phyloP scores from a whole-genome alignment of 2,329 filamentous ascomycete species.

The Colletotrichum lentis region DNA sequence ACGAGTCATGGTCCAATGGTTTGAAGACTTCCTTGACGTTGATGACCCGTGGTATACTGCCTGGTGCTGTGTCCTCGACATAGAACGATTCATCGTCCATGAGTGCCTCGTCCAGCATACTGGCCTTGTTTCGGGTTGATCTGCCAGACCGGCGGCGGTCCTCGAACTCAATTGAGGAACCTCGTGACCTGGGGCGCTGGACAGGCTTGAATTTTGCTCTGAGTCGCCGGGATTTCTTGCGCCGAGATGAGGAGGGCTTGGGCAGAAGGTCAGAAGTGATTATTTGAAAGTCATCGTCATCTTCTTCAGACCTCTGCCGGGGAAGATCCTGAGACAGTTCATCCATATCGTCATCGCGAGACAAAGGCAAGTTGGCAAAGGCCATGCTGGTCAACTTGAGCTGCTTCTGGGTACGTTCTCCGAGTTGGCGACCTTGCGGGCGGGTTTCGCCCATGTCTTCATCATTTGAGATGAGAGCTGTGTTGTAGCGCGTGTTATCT shows the following conservation, averaged over 20 bases:
- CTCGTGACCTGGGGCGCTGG: conserved; percentile 42
- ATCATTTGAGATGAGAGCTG: neutral
- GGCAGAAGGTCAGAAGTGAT: conserved; percentile 50
- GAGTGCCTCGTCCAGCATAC: conserved; percentile 61
- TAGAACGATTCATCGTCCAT: conserved; percentile 68
- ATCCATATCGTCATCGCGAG: conserved; percentile 40
- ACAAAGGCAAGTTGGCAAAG: conserved; percentile 39
- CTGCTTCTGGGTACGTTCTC: conserved; percentile 42
- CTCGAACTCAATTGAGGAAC: conserved; percentile 64
- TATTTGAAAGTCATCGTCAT: conserved; percentile 48
- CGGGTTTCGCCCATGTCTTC: conserved; percentile 11
- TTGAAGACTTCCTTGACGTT: conserved; percentile 80
- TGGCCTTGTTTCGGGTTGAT: conserved; percentile 53
- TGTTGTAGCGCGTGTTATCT: conserved; percentile 14
- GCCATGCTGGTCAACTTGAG: conserved; percentile 41
- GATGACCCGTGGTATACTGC: conserved; percentile 61
- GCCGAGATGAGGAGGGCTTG: conserved; percentile 31
- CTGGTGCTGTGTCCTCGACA: conserved; percentile 55
- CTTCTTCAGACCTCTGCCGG: conserved; percentile 40
- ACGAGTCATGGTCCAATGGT: conserved; percentile 64
- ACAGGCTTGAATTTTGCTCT: conserved; percentile 33
- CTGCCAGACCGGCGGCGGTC: conserved; percentile 58
- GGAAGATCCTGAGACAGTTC: conserved; percentile 46
- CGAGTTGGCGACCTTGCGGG: conserved; percentile 24
- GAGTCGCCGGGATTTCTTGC: conserved; percentile 38